These are phyloP conservation scores for Scleroderma bovista DNA, from an alignment of 768 basidiomycete genomes.

Conservation along the genomic window DNA sequence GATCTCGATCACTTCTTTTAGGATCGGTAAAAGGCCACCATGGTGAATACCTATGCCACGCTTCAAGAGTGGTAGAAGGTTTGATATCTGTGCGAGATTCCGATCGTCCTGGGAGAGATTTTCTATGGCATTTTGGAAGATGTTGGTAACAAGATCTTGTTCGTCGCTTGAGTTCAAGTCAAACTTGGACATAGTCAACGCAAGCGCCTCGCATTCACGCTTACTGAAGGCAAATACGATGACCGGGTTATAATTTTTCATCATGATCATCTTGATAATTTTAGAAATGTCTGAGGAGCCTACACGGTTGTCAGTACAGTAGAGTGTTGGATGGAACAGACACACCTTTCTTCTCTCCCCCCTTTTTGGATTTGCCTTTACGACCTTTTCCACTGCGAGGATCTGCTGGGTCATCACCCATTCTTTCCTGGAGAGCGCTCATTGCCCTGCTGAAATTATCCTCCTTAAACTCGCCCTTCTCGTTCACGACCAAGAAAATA, in stretches of 20 bases:
- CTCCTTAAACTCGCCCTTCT: conserved; percentile 94
- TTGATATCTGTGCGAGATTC: conserved; percentile 87
- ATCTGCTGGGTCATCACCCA: conserved; percentile 91
- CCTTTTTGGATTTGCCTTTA: conserved; percentile 92
- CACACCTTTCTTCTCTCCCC: conserved; percentile 86
- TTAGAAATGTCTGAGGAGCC: conserved; percentile 93
- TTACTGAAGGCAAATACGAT: conserved; percentile 99
- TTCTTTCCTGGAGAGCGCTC: conserved; percentile 80
- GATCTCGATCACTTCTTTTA: conserved; percentile 99
- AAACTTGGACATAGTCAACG: conserved; percentile 87
- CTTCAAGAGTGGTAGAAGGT: conserved; percentile 86
- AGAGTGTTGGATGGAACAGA: neutral
- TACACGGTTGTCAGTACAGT: conserved; percentile 21
- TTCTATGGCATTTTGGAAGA: conserved; percentile 93
- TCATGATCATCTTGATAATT: conserved; percentile 98
- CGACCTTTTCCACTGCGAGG: conserved; percentile 76
- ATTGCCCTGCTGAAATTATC: conserved; percentile 98
- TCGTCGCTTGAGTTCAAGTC: conserved; percentile 94
- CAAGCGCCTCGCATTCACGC: conserved; percentile 92
- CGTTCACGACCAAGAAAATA: conserved; percentile 97
- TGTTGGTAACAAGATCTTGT: conserved; percentile 76
- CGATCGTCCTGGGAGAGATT: conserved; percentile 84
- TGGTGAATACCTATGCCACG: conserved; percentile 98
- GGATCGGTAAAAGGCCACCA: conserved; percentile 91
- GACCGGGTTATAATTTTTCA: conserved; percentile 95